Evolutionary conservation across 441 rosid species (phyloP).

Genomic region (Manihot esculenta): DNA sequence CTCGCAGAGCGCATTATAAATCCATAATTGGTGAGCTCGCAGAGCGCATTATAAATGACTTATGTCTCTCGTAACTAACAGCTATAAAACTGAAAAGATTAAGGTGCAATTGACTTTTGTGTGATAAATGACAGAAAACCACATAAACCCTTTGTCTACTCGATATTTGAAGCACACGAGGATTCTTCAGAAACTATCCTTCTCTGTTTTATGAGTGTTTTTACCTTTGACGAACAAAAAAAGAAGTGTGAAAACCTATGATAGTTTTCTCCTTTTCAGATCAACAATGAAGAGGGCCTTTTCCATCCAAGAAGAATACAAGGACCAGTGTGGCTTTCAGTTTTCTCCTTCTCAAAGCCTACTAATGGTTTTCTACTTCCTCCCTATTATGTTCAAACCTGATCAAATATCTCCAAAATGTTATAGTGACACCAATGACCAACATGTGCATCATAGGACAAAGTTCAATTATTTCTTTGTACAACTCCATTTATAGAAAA

Average conservation of each 20-base stretch:
- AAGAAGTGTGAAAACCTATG: background rate
- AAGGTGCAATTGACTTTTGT: background rate
- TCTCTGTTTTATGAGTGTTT: background rate
- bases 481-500: background rate
- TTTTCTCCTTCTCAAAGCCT: no score
- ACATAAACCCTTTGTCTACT: background rate
- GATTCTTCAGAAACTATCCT: background rate
- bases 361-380: background rate
- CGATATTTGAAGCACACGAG: constrained; percentile 1
- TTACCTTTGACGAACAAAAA: background rate
- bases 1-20: background rate
- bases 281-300: background rate
- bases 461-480: constrained; percentile 11
- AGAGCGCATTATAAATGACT: background rate
- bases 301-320: background rate
- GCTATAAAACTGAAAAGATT: background rate
- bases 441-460: background rate
- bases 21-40: background rate
- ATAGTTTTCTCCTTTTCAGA: background rate
- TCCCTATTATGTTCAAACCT: background rate
- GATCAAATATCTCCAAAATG: background rate
- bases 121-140: no score
- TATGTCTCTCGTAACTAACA: background rate
- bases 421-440: background rate
- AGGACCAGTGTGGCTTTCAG: no score